Base-by-base conservation (phyloP, 2,329 filamentous ascomycete species). In the Paecilomyces niveus region DNA sequence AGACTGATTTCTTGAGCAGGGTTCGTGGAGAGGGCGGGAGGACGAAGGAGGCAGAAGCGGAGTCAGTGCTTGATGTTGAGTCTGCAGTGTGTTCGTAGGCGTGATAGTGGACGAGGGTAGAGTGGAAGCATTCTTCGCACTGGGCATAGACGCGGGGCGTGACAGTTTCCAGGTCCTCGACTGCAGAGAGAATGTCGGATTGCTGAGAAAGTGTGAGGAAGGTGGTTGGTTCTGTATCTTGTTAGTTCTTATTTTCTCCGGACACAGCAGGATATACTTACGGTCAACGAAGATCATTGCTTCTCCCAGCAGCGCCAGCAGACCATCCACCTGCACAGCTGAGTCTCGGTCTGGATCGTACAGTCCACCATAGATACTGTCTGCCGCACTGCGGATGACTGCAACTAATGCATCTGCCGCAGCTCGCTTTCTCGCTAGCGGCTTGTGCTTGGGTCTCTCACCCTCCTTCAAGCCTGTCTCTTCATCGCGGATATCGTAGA, bases 341-440 rank as follows among this genome's bases (percentile, higher is more conserved):
- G 90, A 87, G 68, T 92, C 89, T 11, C 89, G 84, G 18, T 85
- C 83, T 24, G 87, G 85, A 69, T 97, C 92, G 71, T 92, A 96
- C 1, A 97, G 80, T 1, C 93, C 93, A 57, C 93, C 93, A 58
- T 90, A 89, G 66, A 97, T 96, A 70, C 90, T 93, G 72, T 96
- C 92, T 58, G 90, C 89, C 1, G 93, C 88, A 69, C 89, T 94
- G 57, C 87, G 85, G 65, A 97, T 89, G 59, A 96, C 88, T n/a
- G 90, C 88, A 51, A 90, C 81, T 54, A 97, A 79, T 1, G 90
- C 88, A 51, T 84, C 81, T 0, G 88, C 89, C 4, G 92, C 86
- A 63, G 88, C 85, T 57, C 85, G 84, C 64, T 86, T 89, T 21
- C 87, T 80, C 11, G 83, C 80, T 22, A 86, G 76, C 0, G 86